phyloP scores from a whole-genome alignment of 306 rosid species.

The Albizia julibrissin region DNA sequence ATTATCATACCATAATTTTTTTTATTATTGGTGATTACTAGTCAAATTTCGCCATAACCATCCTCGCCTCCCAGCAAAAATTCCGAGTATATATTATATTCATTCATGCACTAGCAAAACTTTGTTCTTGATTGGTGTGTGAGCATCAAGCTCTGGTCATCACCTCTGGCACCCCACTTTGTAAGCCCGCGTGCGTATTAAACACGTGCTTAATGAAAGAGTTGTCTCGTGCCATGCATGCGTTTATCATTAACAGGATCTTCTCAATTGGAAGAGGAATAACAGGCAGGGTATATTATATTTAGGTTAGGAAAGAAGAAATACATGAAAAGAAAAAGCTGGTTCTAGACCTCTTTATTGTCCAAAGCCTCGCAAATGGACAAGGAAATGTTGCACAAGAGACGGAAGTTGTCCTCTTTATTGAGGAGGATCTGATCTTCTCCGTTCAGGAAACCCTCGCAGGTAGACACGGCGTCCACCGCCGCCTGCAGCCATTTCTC shows the following conservation, averaged over 20 bases:
- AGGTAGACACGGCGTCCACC: constrained; percentile 34
- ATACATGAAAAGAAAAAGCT: neutral
- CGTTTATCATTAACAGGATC: neutral
- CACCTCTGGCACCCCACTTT: no score
- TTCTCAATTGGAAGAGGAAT: no score
- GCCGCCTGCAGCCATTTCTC: constrained; percentile 39
- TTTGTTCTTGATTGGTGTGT: no score
- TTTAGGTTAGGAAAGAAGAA: neutral
- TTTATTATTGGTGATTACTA: no score
- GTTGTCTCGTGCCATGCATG: neutral
- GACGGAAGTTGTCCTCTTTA: constrained; percentile 12
- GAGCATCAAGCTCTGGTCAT: no score
- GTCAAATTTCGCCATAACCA: no score
- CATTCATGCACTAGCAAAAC: no score
- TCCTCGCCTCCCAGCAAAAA: no score
- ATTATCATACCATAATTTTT: no score
- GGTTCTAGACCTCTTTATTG: neutral
- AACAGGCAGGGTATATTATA: neutral
- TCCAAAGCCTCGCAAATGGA: constrained; percentile 22
- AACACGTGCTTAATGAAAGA: no score
- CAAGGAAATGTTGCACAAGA: constrained; percentile 27
- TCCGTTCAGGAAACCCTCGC: constrained; percentile 33
- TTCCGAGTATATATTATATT: no score
- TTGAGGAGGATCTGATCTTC: constrained; percentile 11
- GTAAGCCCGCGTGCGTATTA: neutral